phyloP scores from a whole-genome alignment of 345 rosid genomes.

The Euphorbia lathyris region DNA sequence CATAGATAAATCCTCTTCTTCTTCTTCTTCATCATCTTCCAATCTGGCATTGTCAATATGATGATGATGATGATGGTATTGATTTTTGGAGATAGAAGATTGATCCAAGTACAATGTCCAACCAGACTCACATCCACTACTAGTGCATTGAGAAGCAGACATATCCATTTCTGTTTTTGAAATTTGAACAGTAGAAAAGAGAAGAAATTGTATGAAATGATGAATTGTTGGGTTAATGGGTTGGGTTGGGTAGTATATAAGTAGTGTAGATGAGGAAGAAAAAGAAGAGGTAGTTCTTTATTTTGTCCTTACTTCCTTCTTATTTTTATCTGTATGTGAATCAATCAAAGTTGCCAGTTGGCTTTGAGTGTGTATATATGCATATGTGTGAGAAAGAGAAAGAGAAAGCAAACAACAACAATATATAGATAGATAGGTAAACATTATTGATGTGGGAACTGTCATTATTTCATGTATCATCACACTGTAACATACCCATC shows the following conservation, averaged over 20 bases:
- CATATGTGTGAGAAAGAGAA: constrained; percentile 17
- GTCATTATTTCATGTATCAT: constrained; percentile 19
- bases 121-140: constrained; percentile 74
- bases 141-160: constrained; percentile 50
- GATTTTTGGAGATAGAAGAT: constrained; percentile 38
- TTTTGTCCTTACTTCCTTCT: constrained; percentile 41
- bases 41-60: constrained; percentile 16
- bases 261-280: constrained; percentile 30
- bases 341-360: constrained; percentile 66
- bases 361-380: constrained; percentile 28
- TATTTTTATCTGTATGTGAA: constrained; percentile 33
- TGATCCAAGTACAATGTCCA: constrained; percentile 79
- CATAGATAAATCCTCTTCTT: constrained; percentile 70
- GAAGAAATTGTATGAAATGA: not conserved
- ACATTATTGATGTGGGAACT: constrained; percentile 23
- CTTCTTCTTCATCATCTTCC: constrained; percentile 16
- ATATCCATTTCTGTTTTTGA: constrained; percentile 35
- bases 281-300: constrained; percentile 1
- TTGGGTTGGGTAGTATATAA: constrained; percentile 21
- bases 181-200: not conserved
- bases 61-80: constrained; percentile 21
- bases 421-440: constrained; percentile 2
- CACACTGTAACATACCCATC: constrained; percentile 10
- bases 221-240: constrained; percentile 1
- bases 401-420: constrained; percentile 13